Evolutionary conservation across 805 yeast genomes (phyloP), one percentile per base, ranked within the genome.

Genomic region (Lipomyces sp.): DNA sequence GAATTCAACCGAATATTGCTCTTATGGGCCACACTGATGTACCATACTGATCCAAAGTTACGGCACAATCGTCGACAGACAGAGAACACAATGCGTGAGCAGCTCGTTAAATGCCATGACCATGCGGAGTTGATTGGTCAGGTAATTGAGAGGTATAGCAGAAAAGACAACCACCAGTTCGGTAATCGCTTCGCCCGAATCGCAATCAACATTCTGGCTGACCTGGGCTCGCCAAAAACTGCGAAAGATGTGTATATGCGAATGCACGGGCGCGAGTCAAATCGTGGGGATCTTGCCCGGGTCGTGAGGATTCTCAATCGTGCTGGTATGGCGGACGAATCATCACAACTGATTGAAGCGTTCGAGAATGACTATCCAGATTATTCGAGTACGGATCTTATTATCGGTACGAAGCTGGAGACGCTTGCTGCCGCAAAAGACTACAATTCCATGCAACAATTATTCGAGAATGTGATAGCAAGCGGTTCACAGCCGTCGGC

Each of bases 391-490:
- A 24, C 58, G 13, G 53, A 62, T 18, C 53, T 57, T 13, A 39
- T 62, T 15, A 39, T 66, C 42, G 61, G 63, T 4, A 29, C 57
- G 11, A 63, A 64, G 53, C 56, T 67, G 13, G 57, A 58, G 34
- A 57, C 68, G 10, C 35, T 67, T 11, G 70, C 63, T 4, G 57
- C 63, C 2, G 34, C 56, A 10, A 61, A 53, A 30, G 67, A 69
- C 34, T 69, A 55, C 53, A 35, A 45, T 6, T 51, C 48, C 8
- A 48, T 69, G 71, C 66, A 62, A 35, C 33, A 33, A 32, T 42
- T 66, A n/a, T 65, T 69, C 39, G 71, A 69, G 53, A 56, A 58
- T 29, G 34, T 53, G 32, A 50, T 59, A 13, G 55, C 50, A 8
- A 58, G 53, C 13, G 62, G 62, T n/a, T 48, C 33, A 4, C 29